Evolutionary conservation across 1,284 basidiomycete genomes (phyloP), one percentile per base, ranked within the genome.

Genomic region (Bondarzewia mesenterica): DNA sequence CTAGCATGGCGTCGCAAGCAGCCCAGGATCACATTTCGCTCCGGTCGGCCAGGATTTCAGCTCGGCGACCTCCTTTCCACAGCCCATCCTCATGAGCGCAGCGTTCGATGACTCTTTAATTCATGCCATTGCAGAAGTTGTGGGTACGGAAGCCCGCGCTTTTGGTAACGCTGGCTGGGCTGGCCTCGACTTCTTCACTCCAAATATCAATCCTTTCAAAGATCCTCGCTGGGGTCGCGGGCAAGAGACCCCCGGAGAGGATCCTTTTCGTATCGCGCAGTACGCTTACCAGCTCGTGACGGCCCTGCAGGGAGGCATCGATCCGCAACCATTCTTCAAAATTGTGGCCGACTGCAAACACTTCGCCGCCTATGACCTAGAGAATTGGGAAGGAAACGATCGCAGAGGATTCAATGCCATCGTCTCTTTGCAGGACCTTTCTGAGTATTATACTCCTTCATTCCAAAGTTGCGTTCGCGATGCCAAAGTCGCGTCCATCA

Each of bases 211-310:
- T 54, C 75, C 77, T 0, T 80, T 79, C 67, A 74, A 73, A 53
- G 78, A 79, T 53, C 77, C 77, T 49, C 73, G 77, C 16, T 79
- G 77, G 77, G 77, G 78, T 12, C 67, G 77, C 42, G 77, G 77
- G 4, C 77, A 79, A 54, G 78, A 79, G 60, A 79, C 77, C 0
- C 77, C 76, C 3, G 77, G 77, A 46, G 78, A 80, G 60, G 78
- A 80, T 46, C 71, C 77, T 0, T 74, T 71, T 60, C 75, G 72
- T 51, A 64, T 74, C 36, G 60, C 72, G 0, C 72, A 70, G 62
- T 80, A 80, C 52, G 75, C 78, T 21, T 70, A 70, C 58, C 72
- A 71, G 54, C 66, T 78, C 45, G 68, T 80, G 32, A 61, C 72
- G 7, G 78, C 77, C 1, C 64, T 80, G 2, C 77, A 80, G 58